Conservation (phyloP, 2,329 filamentous ascomycete species). For the Exophiala oligosperma region DNA sequence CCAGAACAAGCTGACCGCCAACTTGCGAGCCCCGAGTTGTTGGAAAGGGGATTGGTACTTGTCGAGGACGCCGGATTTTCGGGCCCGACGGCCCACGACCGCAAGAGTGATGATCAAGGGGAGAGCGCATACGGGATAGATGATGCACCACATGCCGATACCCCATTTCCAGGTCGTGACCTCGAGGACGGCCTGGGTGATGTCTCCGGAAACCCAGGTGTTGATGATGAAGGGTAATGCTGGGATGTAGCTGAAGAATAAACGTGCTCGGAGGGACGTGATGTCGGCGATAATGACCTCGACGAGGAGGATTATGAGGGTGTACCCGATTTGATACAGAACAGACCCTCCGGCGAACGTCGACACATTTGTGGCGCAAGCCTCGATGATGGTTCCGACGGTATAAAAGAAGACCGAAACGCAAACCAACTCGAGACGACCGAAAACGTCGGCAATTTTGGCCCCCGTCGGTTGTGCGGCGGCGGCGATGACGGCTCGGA, state of each 20-base stretch:
- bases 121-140: slow-evolving; percentile 57
- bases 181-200: slow-evolving; percentile 53
- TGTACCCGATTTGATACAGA: slow-evolving; percentile 65
- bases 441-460: slow-evolving; percentile 64
- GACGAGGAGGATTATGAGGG: slow-evolving; percentile 59
- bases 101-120: slow-evolving; percentile 56
- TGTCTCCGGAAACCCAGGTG: slow-evolving; percentile 63
- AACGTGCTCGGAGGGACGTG: slow-evolving; percentile 61
- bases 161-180: slow-evolving; percentile 62
- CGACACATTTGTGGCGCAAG: slow-evolving; percentile 49
- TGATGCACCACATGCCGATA: slow-evolving; percentile 64
- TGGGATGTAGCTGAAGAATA: slow-evolving; percentile 67
- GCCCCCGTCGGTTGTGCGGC: slow-evolving; percentile 59
- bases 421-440: slow-evolving; percentile 59
- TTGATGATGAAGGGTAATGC: slow-evolving; percentile 61
- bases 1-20: slow-evolving; percentile 53
- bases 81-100: slow-evolving; percentile 54
- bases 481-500: slow-evolving; percentile 60
- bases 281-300: slow-evolving; percentile 66
- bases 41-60: slow-evolving; percentile 47
- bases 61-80: slow-evolving; percentile 50
- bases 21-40: slow-evolving; percentile 39
- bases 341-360: slow-evolving; percentile 60
- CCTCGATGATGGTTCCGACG: slow-evolving; percentile 58
- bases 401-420: slow-evolving; percentile 59